Conservation (phyloP, 768 basidiomycete genomes). For the Panaeolus papilionaceus region DNA sequence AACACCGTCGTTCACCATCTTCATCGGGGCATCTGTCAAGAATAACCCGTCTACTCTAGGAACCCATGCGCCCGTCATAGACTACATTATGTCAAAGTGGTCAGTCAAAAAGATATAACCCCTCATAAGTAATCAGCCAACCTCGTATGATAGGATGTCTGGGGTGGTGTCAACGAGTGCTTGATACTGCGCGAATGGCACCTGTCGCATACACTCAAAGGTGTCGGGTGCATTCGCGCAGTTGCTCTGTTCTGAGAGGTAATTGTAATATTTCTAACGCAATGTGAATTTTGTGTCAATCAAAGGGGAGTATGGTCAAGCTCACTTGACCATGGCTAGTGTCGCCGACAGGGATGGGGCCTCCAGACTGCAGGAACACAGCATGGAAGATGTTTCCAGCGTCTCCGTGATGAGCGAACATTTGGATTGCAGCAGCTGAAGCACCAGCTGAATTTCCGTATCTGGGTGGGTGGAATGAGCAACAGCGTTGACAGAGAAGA, state of each 20-base stretch:
- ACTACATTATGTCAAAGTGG: conserved; percentile 30
- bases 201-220: conserved; percentile 48
- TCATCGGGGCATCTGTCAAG: conserved; percentile 48
- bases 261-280: conserved; percentile 31
- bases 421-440: conserved; percentile 49
- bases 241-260: conserved; percentile 41
- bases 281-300: background rate
- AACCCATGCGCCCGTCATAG: conserved; percentile 47
- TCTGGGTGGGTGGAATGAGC: conserved; percentile 26
- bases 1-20: conserved; percentile 46
- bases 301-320: background rate
- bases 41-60: conserved; percentile 59
- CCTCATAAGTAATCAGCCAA: background rate
- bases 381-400: conserved; percentile 45
- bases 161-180: conserved; percentile 38
- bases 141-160: conserved; percentile 36
- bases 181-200: conserved; percentile 37
- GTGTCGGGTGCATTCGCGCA: conserved; percentile 43
- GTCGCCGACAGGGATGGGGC: background rate
- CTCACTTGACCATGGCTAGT: conserved; percentile 23
- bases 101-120: background rate
- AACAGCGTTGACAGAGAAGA: background rate
- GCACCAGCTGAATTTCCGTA: conserved; percentile 64
- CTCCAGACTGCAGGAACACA: conserved; percentile 43
- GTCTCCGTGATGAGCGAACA: conserved; percentile 46